Conservation (phyloP, 2,329 filamentous ascomycete genomes). For the Cercospora brassicicola region DNA sequence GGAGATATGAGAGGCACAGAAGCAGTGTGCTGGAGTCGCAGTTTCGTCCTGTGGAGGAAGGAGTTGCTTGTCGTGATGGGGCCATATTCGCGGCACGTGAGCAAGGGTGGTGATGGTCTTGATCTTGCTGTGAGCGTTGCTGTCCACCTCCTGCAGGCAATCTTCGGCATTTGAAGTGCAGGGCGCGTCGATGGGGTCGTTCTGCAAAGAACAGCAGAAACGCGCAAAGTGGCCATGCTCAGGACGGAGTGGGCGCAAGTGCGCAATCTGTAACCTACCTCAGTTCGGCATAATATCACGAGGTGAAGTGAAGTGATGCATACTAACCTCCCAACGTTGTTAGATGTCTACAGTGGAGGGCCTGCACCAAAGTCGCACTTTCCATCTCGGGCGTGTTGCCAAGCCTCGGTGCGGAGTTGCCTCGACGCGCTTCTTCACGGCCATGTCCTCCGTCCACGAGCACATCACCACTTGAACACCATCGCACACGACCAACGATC, state of each 20-base stretch:
- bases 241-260: neutral
- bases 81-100: neutral
- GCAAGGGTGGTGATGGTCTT: neutral
- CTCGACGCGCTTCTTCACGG: slow-evolving; percentile 8
- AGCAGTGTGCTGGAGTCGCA: slow-evolving; percentile 2
- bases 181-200: slow-evolving; percentile 23
- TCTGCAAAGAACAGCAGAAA: slow-evolving; percentile 16
- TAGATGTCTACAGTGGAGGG: neutral
- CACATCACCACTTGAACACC: slow-evolving; percentile 9
- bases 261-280: slow-evolving; percentile 24
- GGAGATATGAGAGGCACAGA: neutral
- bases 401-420: slow-evolving; percentile 1
- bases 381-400: neutral
- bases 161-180: slow-evolving; percentile 24
- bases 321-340: neutral
- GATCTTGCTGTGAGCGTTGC: neutral
- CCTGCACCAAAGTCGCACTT: neutral
- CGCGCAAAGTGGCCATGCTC: slow-evolving; percentile 20
- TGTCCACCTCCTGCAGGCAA: slow-evolving; percentile 21
- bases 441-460: slow-evolving; percentile 14
- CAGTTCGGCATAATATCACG: neutral
- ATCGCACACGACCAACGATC: neutral
- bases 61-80: neutral
- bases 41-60: neutral
- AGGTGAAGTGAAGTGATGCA: neutral